Evolutionary conservation across 345 rosid genomes (phyloP), one percentile per base, ranked within the genome.

Genomic region (Luvunga scandens): DNA sequence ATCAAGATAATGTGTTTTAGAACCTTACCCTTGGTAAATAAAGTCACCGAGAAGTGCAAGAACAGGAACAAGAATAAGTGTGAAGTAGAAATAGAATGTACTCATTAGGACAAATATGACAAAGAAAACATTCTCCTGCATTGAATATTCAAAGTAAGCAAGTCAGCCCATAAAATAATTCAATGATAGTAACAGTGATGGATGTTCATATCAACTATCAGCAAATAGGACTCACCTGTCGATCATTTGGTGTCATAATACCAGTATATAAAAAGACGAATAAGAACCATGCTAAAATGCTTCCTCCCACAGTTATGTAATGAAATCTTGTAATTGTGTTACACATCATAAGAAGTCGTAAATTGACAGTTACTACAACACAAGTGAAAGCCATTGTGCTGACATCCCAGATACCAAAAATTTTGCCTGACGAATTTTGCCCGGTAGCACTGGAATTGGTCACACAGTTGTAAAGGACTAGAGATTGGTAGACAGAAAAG

Each of bases 351-450:
- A 97, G 97, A 83, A 97, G 94, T 50, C 99, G 98, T 76, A 91
- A 82, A 84, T 97, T 97, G 55, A 97, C 98, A 22, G 98, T 90
- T 75, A 97, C 87, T 45, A 97, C 98, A 72, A 93, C 92, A 84
- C 98, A 91, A 39, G 98, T 93, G 89, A 94, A 97, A 61, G 93
- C 98, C 93, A 94, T 81, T 9, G 99, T 97, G 91, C 99, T 94
- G 84, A 97, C 91, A 77, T 97, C 99, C 99, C 99, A 97, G 14
- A 88, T 89, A 72, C 99, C 99, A 78, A 97, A 93, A 48, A 87
- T 83, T 93, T 80, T 91, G 71, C 99, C 98, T 1, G 92, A 90
- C 76, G 92, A 87, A 83, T 88, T 91, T 81, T 82, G 83, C 75
- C 91, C 94, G 28, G 87, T 74, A 28, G 83, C 82, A 79, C 93